A percentile compares a stretch with the other conserved stretches of the same genome.
Conservation (phyloP, 129 eudicot genomes). For the Chrysanthemum lavandulifolium region DNA sequence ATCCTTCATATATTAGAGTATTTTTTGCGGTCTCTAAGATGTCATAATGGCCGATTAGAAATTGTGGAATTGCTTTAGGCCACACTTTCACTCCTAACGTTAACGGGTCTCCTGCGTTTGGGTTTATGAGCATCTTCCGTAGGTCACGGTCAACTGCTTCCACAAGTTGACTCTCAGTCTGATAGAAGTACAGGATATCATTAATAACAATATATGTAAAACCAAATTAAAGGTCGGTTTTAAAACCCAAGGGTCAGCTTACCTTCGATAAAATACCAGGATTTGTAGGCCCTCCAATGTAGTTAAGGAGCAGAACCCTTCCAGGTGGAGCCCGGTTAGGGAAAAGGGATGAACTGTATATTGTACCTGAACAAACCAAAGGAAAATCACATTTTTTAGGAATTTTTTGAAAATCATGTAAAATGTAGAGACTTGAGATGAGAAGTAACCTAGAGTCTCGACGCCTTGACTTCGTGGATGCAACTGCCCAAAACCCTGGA, state of each 20-base stretch:
- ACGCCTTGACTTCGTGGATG: constrained; percentile 97
- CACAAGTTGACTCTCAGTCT: constrained; percentile 78
- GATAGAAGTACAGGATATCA: constrained; percentile 10
- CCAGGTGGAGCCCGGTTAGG: constrained; percentile 96
- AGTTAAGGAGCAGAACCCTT: constrained; percentile 78
- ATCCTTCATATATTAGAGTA: constrained; percentile 56
- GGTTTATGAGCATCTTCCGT: constrained; percentile 79
- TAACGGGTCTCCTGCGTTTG: constrained; percentile 62
- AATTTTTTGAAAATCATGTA: background rate
- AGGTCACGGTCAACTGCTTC: constrained; percentile 92
- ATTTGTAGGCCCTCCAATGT: constrained; percentile 94
- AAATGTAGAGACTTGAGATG: background rate
- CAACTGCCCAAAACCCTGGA: constrained; percentile 94
- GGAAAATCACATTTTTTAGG: constrained; percentile 1
- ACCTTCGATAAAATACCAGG: constrained; percentile 55
- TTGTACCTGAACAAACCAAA: constrained; percentile 60
- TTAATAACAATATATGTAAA: background rate
- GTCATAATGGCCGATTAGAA: constrained; percentile 76
- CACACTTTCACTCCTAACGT: constrained; percentile 76
- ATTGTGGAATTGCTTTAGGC: constrained; percentile 96
- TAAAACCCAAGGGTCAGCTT: constrained; percentile 13
- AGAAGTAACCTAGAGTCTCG: constrained; percentile 75
- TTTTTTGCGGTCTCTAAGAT: constrained; percentile 57
- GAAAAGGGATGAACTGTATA: constrained; percentile 94
- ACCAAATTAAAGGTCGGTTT: background rate